A percentile compares a stretch with the other conserved stretches of the same genome.
These are phyloP conservation scores for Gynostemma pentaphyllum DNA, from an alignment of 306 rosid genomes.

Conservation along the genomic window DNA sequence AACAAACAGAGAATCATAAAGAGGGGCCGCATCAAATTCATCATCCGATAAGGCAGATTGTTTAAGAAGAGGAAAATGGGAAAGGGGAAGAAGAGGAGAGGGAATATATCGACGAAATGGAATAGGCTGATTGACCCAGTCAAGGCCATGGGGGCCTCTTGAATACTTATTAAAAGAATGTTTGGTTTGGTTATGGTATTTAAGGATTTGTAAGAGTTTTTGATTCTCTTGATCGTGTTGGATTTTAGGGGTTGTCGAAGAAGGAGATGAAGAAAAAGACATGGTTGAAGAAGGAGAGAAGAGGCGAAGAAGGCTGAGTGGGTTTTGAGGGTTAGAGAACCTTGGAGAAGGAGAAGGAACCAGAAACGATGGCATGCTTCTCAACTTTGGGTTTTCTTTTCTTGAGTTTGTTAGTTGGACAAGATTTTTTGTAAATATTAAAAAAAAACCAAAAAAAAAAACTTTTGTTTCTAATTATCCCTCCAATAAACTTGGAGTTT, in stretches of 20 bases:
- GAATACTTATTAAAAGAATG: slow-evolving; percentile 60
- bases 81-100: slow-evolving; percentile 61
- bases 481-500: neutral
- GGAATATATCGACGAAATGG: slow-evolving; percentile 74
- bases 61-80: slow-evolving; percentile 30
- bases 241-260: slow-evolving; percentile 17
- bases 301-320: neutral
- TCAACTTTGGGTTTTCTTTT: neutral
- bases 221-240: slow-evolving; percentile 18
- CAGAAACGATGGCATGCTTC: slow-evolving; percentile 18
- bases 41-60: neutral
- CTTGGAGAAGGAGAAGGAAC: slow-evolving; percentile 22
- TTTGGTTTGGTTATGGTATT: slow-evolving; percentile 71
- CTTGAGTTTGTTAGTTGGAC: neutral
- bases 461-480: neutral
- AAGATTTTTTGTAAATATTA: no score
- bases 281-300: slow-evolving; percentile 37
- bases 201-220: slow-evolving; percentile 43
- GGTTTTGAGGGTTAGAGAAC: slow-evolving; percentile 12
- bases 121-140: slow-evolving; percentile 97
- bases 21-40: slow-evolving; percentile 21
- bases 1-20: slow-evolving; percentile 47
- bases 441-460: no score
- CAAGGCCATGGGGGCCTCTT: slow-evolving; percentile 79
- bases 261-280: slow-evolving; percentile 33